phyloP scores from a whole-genome alignment of 768 basidiomycete species.

The Albatrellus ellisii region DNA sequence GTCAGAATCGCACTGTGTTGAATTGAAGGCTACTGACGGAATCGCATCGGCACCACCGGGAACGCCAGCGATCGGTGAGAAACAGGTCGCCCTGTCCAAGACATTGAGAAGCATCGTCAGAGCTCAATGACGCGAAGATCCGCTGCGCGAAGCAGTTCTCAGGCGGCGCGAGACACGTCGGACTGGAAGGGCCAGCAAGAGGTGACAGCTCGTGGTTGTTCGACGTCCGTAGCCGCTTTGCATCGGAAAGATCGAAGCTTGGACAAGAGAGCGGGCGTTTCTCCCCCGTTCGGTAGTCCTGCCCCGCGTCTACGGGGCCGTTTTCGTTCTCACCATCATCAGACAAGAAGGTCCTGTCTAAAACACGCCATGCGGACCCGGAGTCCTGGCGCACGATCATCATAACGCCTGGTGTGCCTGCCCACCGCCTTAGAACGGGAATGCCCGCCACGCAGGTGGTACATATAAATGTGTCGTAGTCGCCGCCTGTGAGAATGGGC shows the following conservation, averaged over 20 bases:
- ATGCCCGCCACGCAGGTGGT: conserved; percentile 48
- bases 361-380: conserved; percentile 36
- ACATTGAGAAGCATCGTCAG: conserved; percentile 13
- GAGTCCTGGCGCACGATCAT: conserved; percentile 48
- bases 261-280: neutral
- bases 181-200: conserved; percentile 5
- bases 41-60: conserved; percentile 69
- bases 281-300: conserved; percentile 1
- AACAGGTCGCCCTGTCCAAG: conserved; percentile 64
- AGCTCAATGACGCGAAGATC: conserved; percentile 25
- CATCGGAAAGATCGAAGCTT: neutral
- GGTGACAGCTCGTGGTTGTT: no score
- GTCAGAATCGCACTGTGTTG: neutral
- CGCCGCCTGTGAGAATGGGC: conserved; percentile 47
- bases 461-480: conserved; percentile 72
- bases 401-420: conserved; percentile 53
- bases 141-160: conserved; percentile 31
- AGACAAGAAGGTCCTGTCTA: conserved; percentile 24
- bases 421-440: conserved; percentile 40
- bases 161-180: conserved; percentile 43
- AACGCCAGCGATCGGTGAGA: conserved; percentile 57
- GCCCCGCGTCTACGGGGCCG: conserved; percentile 2
- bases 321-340: conserved; percentile 13
- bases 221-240: conserved; percentile 33
- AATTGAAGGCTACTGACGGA: conserved; percentile 26